phyloP scores from a whole-genome alignment of 2,329 filamentous ascomycete species.

The Periconia digitata region DNA sequence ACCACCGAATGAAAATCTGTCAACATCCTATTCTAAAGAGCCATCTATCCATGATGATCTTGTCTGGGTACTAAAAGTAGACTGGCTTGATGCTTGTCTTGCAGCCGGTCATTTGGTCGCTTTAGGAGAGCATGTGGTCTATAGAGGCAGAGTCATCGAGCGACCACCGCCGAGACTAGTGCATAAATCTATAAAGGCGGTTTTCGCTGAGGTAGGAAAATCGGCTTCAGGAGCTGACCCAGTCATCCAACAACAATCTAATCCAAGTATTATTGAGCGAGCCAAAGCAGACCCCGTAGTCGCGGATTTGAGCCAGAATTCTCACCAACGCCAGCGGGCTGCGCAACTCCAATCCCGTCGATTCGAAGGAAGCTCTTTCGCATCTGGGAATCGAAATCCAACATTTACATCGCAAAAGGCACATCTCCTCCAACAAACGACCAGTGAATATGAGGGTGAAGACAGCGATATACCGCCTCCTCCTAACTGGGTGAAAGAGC shows the following conservation, averaged over 20 bases:
- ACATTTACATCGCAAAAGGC: conserved; percentile 20
- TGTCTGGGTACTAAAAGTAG: conserved; percentile 55
- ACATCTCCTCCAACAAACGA: conserved; percentile 67
- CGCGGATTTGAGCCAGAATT: conserved; percentile 9
- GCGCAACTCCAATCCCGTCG: conserved; percentile 26
- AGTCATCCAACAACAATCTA: conserved; percentile 21
- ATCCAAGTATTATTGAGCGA: conserved; percentile 52
- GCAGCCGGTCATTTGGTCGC: conserved; percentile 47
- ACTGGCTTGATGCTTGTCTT: conserved; percentile 57
- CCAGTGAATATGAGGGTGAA: conserved; percentile 71
- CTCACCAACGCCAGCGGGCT: conserved; percentile 14
- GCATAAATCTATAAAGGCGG: conserved; percentile 19
- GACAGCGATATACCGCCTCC: conserved; percentile 60
- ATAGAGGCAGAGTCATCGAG: conserved; percentile 50
- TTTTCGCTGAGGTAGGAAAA: conserved; percentile 10
- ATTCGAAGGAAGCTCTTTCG: conserved; percentile 37
- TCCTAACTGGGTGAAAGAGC: conserved; percentile 68
- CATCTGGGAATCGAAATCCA: conserved; percentile 20
- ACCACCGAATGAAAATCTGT: conserved; percentile 7
- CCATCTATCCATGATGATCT: conserved; percentile 25
- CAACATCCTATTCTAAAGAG: conserved; percentile 17
- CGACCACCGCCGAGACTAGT: conserved; percentile 31
- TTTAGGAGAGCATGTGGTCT: conserved; percentile 54
- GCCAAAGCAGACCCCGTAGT: conserved; percentile 53
- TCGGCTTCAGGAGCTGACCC: conserved; percentile 21